These are phyloP conservation scores for Musa troglodytarum DNA, from an alignment of 176 grass and related monocot genomes.

Conservation along the genomic window DNA sequence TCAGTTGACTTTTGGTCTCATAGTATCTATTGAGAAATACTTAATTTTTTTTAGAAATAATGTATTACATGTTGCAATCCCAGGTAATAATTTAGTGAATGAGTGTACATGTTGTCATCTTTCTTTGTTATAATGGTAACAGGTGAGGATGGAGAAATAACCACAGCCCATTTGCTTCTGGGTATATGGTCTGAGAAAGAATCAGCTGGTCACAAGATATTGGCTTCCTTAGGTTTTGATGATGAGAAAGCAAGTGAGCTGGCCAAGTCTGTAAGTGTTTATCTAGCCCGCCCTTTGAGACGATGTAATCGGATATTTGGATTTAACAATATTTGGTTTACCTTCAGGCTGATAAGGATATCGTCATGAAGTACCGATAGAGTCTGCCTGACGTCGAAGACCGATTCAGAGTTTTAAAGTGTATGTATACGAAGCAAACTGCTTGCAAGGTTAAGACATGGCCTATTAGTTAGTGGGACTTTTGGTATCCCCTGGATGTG, in stretches of 20 bases:
- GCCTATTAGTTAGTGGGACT: background rate
- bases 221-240: conserved; percentile 75
- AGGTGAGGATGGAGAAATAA: conserved; percentile 75
- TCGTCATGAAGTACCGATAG: background rate
- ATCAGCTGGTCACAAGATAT: conserved; percentile 67
- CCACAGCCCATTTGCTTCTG: conserved; percentile 55
- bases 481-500: background rate
- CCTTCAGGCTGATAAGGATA: background rate
- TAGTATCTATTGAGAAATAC: too few relatives aligned
- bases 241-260: conserved; percentile 57
- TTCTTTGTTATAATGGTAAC: background rate
- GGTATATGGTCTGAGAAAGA: conserved; percentile 85
- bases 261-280: conserved; percentile 47
- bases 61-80: too few relatives aligned
- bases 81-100: too few relatives aligned
- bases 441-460: background rate
- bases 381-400: background rate
- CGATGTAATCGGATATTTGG: background rate
- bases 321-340: background rate
- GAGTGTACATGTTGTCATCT: background rate
- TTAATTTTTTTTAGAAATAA: background rate
- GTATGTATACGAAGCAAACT: background rate
- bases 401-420: background rate
- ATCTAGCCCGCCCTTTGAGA: background rate
- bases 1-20: too few relatives aligned